A percentile compares a stretch with the other conserved stretches of the same genome.
These are phyloP conservation scores for Sporothrix brunneoviolacea DNA, from an alignment of 2,329 filamentous ascomycete genomes.

Conservation along the genomic window DNA sequence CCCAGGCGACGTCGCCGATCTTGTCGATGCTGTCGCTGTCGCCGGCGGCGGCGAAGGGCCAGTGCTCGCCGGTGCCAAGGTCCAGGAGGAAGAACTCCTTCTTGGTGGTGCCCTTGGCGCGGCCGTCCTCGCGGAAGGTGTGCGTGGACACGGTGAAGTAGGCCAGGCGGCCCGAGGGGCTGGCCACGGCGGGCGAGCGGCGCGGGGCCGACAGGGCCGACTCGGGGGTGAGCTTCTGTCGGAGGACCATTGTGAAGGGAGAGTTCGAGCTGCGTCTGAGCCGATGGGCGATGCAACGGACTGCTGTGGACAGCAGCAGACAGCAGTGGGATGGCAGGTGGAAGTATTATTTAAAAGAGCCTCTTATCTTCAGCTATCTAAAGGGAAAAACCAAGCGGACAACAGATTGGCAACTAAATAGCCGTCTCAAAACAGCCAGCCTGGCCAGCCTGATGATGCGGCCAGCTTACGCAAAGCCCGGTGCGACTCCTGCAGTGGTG, in stretches of 20 bases:
- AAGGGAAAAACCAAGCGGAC: too few species aligned
- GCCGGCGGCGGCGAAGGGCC: slow-evolving; percentile 18
- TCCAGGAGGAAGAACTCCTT: slow-evolving; percentile 30
- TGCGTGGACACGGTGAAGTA: slow-evolving; percentile 32
- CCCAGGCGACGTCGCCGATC: slow-evolving; percentile 30
- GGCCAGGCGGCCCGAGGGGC: slow-evolving; percentile 30
- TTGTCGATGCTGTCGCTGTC: slow-evolving; percentile 23
- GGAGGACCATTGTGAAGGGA: slow-evolving; percentile 18
- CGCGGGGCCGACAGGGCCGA: slow-evolving; percentile 18
- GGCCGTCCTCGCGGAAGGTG: slow-evolving; percentile 22
- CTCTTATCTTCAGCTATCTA: too few species aligned
- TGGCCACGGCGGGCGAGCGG: slow-evolving; percentile 28
- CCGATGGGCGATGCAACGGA: too few species aligned
- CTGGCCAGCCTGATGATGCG: too few species aligned
- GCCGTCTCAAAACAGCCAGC: too few species aligned
- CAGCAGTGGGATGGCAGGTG: too few species aligned
- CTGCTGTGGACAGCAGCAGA: not conserved
- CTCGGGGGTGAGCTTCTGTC: slow-evolving; percentile 21
- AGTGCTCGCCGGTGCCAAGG: slow-evolving; percentile 25
- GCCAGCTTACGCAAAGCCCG: slow-evolving; percentile 6
- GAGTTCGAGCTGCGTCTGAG: too few species aligned
- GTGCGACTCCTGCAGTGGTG: not conserved
- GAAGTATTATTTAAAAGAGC: too few species aligned
- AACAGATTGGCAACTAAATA: too few species aligned
- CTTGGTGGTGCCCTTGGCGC: slow-evolving; percentile 19